Evolutionary conservation across 2,329 filamentous ascomycete species (phyloP), one percentile per base, ranked within the genome.

Genomic region (Chrysoporthe austroafricana): DNA sequence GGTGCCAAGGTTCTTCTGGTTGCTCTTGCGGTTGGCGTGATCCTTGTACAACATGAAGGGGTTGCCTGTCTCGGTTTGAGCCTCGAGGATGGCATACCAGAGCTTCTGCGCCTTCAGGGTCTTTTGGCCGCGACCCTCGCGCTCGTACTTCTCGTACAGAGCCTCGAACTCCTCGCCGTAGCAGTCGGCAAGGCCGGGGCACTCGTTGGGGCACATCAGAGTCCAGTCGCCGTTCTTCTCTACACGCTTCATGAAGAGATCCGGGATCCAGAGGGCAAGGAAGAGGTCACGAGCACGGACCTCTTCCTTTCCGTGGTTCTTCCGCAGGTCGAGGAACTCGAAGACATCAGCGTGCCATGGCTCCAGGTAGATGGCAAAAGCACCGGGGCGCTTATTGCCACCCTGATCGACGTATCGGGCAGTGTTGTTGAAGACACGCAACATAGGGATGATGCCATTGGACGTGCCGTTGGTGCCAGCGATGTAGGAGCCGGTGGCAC

Each of bases 41-140:
- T 99, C 96, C 87, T 99, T 99, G 90, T 99, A 99, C 69, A 98
- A 90, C 93, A 99, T 99, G 84, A 97, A 99, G 61, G 96, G 96
- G 82, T 97, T 98, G 74, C 96, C 96, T 58, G 96, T 99, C 88
- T 99, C 96, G 44, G 95, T 98, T 84, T 99, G 96, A 62, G 96
- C 93, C 83, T 99, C 96, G 60, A 99, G 88, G 72, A 99, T 97
- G 73, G 95, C 94, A 79, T 98, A 98, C 96, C 96, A 99, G 68
- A 99, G 90, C 87, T 99, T 99, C 86, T 99, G 96, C 34, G 96
- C 96, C 82, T 97, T 96, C 77, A 99, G 85, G 26, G 92, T 97
- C 84, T 91, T 91, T 72, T 94, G 93, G 72, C 96, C 95, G 75
- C 91, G 90, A 73, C 93, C 93, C 78, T 94, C 91, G 72, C 85